Evolutionary conservation across 495 filamentous ascomycete species (phyloP).

Genomic region (Staphylotrichum tortipilum): DNA sequence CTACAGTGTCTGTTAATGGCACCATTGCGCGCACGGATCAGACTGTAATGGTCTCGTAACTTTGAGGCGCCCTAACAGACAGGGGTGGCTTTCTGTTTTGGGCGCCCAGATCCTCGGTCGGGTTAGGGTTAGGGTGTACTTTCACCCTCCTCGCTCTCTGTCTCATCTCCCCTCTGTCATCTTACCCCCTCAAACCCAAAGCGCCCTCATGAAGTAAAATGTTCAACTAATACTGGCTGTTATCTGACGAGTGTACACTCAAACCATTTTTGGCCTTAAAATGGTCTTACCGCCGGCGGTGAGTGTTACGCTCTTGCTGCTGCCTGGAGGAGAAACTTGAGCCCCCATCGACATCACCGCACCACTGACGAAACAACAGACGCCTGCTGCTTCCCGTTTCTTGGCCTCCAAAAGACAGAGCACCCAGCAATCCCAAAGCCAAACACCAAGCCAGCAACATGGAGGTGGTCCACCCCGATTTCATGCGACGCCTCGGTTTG

Average conservation of each 20-base stretch:
- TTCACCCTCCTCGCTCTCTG: no score
- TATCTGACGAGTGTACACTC: no score
- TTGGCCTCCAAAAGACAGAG: slow-evolving; percentile 26
- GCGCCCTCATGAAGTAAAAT: neutral
- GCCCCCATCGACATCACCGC: no score
- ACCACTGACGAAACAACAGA: no score
- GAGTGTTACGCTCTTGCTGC: no score
- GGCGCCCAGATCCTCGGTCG: neutral
- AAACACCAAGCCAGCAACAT: slow-evolving; percentile 24
- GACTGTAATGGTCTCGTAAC: neutral
- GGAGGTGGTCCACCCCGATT: slow-evolving; percentile 27
- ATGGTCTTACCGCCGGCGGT: slow-evolving; percentile 8
- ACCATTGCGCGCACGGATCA: slow-evolving; percentile 1
- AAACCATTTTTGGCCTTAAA: no score
- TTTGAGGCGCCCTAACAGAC: neutral
- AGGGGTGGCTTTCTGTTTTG: no score
- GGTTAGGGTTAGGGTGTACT: neutral
- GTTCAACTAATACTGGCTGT: no score
- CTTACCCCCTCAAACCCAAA: no score
- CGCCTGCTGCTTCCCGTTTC: slow-evolving; percentile 36
- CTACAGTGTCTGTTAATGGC: neutral
- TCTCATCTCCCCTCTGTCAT: no score
- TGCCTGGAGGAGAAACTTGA: no score
- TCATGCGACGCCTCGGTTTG: slow-evolving; percentile 34
- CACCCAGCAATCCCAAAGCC: slow-evolving; percentile 22